Conservation (phyloP, 2,329 filamentous ascomycete species). For the Claviceps arundinis region DNA sequence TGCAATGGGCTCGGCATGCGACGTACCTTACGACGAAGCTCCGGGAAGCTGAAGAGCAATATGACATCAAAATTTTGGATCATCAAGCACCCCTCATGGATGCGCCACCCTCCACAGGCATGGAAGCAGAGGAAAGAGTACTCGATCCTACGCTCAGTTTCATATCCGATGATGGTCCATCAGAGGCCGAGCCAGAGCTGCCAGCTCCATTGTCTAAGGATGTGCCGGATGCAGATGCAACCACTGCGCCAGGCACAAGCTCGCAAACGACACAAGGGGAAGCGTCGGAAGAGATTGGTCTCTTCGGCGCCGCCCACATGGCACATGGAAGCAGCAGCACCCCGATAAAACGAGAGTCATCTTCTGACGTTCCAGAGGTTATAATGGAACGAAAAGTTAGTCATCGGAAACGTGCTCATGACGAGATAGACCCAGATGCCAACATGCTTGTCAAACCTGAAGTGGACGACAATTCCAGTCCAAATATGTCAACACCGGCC, state of each 20-base stretch:
- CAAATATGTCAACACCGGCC: slow-evolving; percentile 11
- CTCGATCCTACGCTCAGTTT: slow-evolving; percentile 3
- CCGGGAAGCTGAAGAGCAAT: slow-evolving; percentile 26
- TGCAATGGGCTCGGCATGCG: slow-evolving; percentile 33
- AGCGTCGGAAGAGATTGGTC: slow-evolving; percentile 10
- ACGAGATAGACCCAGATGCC: slow-evolving; percentile 11
- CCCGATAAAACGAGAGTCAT: slow-evolving; percentile 36
- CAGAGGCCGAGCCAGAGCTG: slow-evolving; percentile 2
- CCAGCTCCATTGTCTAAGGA: not conserved
- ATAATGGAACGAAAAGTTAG: slow-evolving; percentile 35
- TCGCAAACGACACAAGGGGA: slow-evolving; percentile 19
- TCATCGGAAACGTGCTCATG: slow-evolving; percentile 29
- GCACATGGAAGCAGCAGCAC: slow-evolving; percentile 5
- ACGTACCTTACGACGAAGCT: slow-evolving; percentile 30
- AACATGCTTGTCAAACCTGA: slow-evolving; percentile 31
- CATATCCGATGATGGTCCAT: not conserved
- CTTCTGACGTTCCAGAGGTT: slow-evolving; percentile 38
- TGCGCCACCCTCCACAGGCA: not conserved
- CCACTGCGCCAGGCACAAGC: slow-evolving; percentile 5
- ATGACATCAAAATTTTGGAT: slow-evolving; percentile 19
- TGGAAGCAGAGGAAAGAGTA: slow-evolving; percentile 3
- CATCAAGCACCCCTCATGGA: slow-evolving; percentile 1
- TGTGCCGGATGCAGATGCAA: not conserved
- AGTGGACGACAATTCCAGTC: slow-evolving; percentile 15
- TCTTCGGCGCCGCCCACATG: slow-evolving; percentile 14